Evolutionary conservation across 129 eudicot genomes (phyloP), one percentile per base, ranked within the genome.

Genomic region (Artemisia argyi): DNA sequence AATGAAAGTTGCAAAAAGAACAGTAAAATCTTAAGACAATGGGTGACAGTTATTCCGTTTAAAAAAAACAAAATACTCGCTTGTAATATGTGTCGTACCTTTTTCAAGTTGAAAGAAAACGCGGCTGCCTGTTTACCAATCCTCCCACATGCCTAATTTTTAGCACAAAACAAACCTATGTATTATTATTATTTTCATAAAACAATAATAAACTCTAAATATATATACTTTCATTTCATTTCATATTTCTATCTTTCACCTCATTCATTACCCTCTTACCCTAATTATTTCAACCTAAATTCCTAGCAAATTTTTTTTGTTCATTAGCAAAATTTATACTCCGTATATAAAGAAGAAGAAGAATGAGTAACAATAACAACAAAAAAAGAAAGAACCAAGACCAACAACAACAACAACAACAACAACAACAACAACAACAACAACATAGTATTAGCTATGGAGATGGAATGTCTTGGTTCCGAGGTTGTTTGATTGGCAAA

Each of bases 401-500:
- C n/a, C n/a, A n/a, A n/a, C n/a, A n/a, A n/a, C n/a, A n/a, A n/a
- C n/a, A n/a, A n/a, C n/a, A n/a, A n/a, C n/a, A n/a, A n/a, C n/a
- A n/a, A n/a, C n/a, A n/a, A n/a, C n/a, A n/a, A n/a, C n/a, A 55
- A 19, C 16, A 55, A 78, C 19, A 63, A 8, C 44, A 42, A 55
- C 56, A 61, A 50, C 28, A 76, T 19, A 67, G 69, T 15, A 74
- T 76, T 72, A 85, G 82, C 68, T 85, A 80, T 72, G 96, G 96
- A 30, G 88, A 90, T 79, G 96, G 96, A 64, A 88, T 90, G 77
- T 78, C 84, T 19, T 90, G 96, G 96, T 67, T n/a, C 4, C 71
- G 96, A 64, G 96, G 96, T 48, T 79, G 67, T 74, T 69, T 90
- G 69, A 83, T 90, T 20, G 96, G 96, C 0, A 85, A 90, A 81